These are phyloP conservation scores for Scedosporium minutisporum DNA, from an alignment of 2,329 filamentous ascomycete species.

Conservation along the genomic window DNA sequence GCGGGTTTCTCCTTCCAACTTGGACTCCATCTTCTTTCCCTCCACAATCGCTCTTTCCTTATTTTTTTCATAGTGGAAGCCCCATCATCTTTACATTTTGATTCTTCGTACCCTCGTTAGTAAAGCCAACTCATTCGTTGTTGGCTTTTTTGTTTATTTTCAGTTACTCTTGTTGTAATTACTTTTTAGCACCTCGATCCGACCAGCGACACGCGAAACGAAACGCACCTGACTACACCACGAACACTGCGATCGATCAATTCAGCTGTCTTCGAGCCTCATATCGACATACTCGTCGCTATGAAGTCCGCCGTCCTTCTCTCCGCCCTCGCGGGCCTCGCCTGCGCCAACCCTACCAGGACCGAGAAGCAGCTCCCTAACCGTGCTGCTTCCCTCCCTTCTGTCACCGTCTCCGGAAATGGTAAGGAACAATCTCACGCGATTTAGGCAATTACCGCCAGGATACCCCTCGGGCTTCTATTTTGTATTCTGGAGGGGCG, in stretches of 20 bases:
- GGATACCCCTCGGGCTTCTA: too few species aligned
- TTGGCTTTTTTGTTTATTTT: conserved; percentile 2
- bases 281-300: conserved; percentile 5
- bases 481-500: background rate
- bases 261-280: background rate
- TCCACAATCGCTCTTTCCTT: conserved; percentile 5
- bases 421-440: conserved; percentile 27
- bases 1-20: background rate
- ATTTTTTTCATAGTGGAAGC: background rate
- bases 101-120: background rate
- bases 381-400: conserved; percentile 40
- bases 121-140: conserved; percentile 4
- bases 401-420: conserved; percentile 46
- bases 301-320: conserved; percentile 37
- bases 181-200: background rate
- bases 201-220: background rate
- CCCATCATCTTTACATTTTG: background rate
- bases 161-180: conserved; percentile 1
- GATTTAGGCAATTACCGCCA: too few species aligned
- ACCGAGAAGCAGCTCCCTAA: conserved; percentile 36
- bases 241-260: background rate
- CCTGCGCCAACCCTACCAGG: conserved; percentile 38
- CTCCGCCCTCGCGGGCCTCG: conserved; percentile 36
- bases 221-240: background rate
- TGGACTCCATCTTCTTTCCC: background rate